A percentile compares a stretch with the other conserved stretches of the same genome.
These are phyloP conservation scores for Microbotryum violaceum DNA, from an alignment of 1,284 basidiomycete genomes.

Conservation along the genomic window DNA sequence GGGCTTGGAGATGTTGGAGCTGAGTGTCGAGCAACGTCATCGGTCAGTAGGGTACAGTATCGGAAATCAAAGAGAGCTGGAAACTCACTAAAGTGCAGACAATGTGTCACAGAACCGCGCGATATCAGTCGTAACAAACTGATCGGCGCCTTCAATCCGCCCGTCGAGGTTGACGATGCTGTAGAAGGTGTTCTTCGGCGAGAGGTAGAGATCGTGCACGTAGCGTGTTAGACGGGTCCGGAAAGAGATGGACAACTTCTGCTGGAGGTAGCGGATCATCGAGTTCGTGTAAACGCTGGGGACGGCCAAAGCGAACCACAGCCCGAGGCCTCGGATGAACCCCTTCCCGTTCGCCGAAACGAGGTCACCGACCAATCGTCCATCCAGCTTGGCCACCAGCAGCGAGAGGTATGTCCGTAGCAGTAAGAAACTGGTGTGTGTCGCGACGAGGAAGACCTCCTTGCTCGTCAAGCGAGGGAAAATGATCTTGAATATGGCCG, in stretches of 20 bases:
- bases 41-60: not conserved
- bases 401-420: conserved; percentile 78
- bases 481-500: conserved; percentile 65
- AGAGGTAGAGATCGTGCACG: conserved; percentile 85
- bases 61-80: not conserved
- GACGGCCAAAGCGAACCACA: conserved; percentile 85
- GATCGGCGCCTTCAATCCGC: conserved; percentile 36
- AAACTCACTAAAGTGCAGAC: conserved; percentile 73
- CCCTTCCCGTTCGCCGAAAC: conserved; percentile 79
- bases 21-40: conserved; percentile 32
- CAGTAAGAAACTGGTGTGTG: conserved; percentile 83
- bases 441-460: conserved; percentile 65
- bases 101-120: conserved; percentile 83
- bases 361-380: conserved; percentile 78
- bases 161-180: conserved; percentile 44
- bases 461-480: conserved; percentile 59
- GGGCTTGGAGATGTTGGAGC: conserved; percentile 78
- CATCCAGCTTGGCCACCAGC: conserved; percentile 80
- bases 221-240: conserved; percentile 84
- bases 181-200: conserved; percentile 51
- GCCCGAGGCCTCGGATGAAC: conserved; percentile 70
- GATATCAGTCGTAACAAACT: conserved; percentile 81
- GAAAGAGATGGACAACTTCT: conserved; percentile 76
- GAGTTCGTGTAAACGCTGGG: conserved; percentile 94
- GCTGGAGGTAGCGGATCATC: conserved; percentile 72